Evolutionary conservation across 495 filamentous ascomycete genomes (phyloP), one percentile per base, ranked within the genome.

Genomic region (Ascobolus immersus): DNA sequence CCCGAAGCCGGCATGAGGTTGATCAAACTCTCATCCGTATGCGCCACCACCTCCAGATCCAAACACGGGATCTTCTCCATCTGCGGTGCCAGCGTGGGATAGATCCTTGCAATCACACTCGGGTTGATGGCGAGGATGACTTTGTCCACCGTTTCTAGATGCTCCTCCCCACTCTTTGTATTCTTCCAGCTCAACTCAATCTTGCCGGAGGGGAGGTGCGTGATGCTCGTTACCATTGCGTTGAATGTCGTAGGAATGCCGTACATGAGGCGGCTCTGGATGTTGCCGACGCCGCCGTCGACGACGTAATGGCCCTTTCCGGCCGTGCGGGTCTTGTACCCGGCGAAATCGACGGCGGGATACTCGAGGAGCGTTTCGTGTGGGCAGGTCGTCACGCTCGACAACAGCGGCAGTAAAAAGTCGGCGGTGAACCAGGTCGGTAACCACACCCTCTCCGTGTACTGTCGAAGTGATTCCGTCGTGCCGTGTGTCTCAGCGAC

Each of bases 381-480:
- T 2, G 60, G 48, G 37, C 62, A 69, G 5, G 64, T 68, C 7
- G 53, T 50, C 3, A 65, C 60, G 12, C 56, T 57, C 5, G 59
- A 58, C 24, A 68, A 55, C 9, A 65, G 44, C 3, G 64, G 64
- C 4, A 67, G 51, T 8, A 67, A 45, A 36, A 65, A 68, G 18
- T 49, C 40, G 4, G 32, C 44, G 24, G 50, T 45, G 32, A 58
- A 60, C 20, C 53, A 52, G 3, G 36, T 36, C 0, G 63, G 60
- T 5, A 67, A 31, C n/a, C 39, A 30, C 8, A 66, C 61, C 4
- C 65, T 49, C 4, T 42, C 21, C 10, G 63, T 39, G 36, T 66
- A 68, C 7, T 48, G 24, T 11, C 42, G 40, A 1, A 65, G 34
- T 1, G 57, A 51, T 38, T 68, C 63, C 14, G 33, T 39, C 9